Percentiles rank a stretch among this genome's conserved stretches.
phyloP scores from a whole-genome alignment of 2,329 filamentous ascomycete genomes.

The Tricladium varicosporioides region DNA sequence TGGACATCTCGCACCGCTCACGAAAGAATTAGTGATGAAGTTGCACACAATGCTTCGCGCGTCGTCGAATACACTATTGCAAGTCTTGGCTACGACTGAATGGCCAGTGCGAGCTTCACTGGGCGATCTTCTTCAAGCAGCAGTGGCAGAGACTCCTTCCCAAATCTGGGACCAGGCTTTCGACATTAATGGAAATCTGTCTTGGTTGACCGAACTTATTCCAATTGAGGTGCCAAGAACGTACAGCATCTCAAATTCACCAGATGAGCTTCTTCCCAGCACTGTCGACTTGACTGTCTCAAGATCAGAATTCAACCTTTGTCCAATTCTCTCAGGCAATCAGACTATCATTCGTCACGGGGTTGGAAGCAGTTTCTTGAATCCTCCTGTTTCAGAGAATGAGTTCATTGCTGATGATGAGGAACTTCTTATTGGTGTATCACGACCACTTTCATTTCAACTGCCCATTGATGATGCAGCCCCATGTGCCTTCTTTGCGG shows the following conservation, averaged over 20 bases:
- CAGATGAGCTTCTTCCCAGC: conserved; percentile 48
- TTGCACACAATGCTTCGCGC: conserved; percentile 47
- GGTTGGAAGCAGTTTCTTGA: conserved; percentile 54
- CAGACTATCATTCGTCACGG: conserved; percentile 37
- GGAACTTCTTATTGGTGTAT: conserved; percentile 51
- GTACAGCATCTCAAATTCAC: conserved; percentile 51
- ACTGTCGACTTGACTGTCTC: conserved; percentile 52
- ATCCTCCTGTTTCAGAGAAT: conserved; percentile 42
- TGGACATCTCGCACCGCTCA: conserved; percentile 51
- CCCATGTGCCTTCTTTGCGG: conserved; percentile 52
- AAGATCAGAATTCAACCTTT: conserved; percentile 49
- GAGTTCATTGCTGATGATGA: conserved; percentile 42
- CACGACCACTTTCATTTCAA: conserved; percentile 50
- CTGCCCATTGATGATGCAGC: conserved; percentile 49
- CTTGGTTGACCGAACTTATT: conserved; percentile 45
- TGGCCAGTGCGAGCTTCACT: conserved; percentile 52
- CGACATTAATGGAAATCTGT: conserved; percentile 39
- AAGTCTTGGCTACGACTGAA: conserved; percentile 47
- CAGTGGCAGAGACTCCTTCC: conserved; percentile 45
- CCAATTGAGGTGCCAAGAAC: conserved; percentile 50
- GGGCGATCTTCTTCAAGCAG: conserved; percentile 49
- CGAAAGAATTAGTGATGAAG: conserved; percentile 48
- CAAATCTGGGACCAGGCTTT: conserved; percentile 52
- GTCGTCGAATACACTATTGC: conserved; percentile 48
- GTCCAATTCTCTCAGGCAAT: conserved; percentile 26